These are phyloP conservation scores for Senna siamea DNA, from an alignment of 306 rosid species.

Conservation along the genomic window DNA sequence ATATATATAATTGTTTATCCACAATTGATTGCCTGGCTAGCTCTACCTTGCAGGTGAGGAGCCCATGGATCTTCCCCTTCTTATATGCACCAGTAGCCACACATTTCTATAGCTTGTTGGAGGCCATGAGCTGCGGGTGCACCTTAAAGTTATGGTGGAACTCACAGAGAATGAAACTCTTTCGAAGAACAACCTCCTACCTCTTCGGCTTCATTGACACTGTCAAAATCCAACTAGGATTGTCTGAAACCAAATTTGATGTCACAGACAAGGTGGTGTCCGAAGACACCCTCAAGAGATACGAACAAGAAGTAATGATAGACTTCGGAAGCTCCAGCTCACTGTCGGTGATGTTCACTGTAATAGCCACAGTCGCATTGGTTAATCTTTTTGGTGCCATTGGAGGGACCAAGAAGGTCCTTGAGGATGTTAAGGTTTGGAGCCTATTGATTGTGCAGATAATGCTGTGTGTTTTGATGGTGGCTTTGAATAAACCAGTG, in stretches of 20 bases:
- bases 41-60: slow-evolving; percentile 50
- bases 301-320: slow-evolving; percentile 55
- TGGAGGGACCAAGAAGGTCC: slow-evolving; percentile 46
- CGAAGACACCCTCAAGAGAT: slow-evolving; percentile 54
- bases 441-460: slow-evolving; percentile 35
- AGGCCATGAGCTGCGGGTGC: slow-evolving; percentile 48
- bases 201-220: slow-evolving; percentile 59
- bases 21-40: no score
- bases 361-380: slow-evolving; percentile 60
- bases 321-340: slow-evolving; percentile 70
- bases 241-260: slow-evolving; percentile 53
- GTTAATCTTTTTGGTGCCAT: slow-evolving; percentile 52
- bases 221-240: slow-evolving; percentile 45
- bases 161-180: slow-evolving; percentile 55
- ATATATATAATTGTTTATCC: no score
- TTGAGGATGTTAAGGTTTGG: slow-evolving; percentile 13
- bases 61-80: slow-evolving; percentile 70
- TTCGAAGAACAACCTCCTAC: slow-evolving; percentile 58
- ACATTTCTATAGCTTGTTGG: slow-evolving; percentile 46
- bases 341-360: slow-evolving; percentile 42
- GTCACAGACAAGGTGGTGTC: slow-evolving; percentile 56
- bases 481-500: background rate
- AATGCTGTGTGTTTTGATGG: slow-evolving; percentile 26
- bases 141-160: slow-evolving; percentile 72
- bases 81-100: slow-evolving; percentile 60